phyloP scores from a whole-genome alignment of 139 green algal genomes.

The Chlorella sp. region DNA sequence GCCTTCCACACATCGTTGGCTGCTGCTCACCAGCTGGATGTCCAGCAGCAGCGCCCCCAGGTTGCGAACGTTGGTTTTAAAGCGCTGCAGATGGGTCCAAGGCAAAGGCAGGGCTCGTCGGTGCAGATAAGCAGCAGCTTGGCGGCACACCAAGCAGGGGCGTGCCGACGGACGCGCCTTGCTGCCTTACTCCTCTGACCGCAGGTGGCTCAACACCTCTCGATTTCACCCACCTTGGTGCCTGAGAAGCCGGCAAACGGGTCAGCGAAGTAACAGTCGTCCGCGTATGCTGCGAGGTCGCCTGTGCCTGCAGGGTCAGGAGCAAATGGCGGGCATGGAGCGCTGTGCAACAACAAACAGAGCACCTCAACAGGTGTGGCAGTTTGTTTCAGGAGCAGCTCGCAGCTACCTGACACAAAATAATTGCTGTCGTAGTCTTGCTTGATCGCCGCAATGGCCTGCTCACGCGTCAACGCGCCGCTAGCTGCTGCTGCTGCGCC shows the following conservation, averaged over 20 bases:
- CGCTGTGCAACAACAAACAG: background rate
- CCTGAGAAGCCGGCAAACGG: conserved; percentile 64
- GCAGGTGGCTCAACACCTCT: too few species aligned
- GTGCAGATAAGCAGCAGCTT: too few species aligned
- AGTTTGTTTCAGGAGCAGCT: background rate
- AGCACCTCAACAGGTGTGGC: background rate
- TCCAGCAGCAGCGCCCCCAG: conserved; percentile 82
- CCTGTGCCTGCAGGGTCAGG: conserved; percentile 40
- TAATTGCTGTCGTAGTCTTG: conserved; percentile 79
- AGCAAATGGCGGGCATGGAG: background rate
- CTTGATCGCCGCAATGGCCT: conserved; percentile 55
- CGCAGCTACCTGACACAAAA: conserved; percentile 60
- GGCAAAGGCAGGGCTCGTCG: too few species aligned
- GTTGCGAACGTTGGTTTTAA: conserved; percentile 90
- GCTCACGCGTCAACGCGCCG: conserved; percentile 31
- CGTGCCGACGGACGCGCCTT: too few species aligned
- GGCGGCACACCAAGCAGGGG: too few species aligned
- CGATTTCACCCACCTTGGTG: too few species aligned
- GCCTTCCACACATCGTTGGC: too few species aligned
- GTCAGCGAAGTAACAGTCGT: conserved; percentile 78
- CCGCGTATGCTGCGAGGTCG: conserved; percentile 54
- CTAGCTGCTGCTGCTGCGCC: background rate
- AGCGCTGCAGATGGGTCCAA: conserved; percentile 46
- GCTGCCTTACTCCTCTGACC: too few species aligned
- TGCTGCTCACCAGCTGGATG: conserved; percentile 61